Evolutionary conservation across 352 stramenopile species (phyloP).

Genomic region (Phytopythium boreale): DNA sequence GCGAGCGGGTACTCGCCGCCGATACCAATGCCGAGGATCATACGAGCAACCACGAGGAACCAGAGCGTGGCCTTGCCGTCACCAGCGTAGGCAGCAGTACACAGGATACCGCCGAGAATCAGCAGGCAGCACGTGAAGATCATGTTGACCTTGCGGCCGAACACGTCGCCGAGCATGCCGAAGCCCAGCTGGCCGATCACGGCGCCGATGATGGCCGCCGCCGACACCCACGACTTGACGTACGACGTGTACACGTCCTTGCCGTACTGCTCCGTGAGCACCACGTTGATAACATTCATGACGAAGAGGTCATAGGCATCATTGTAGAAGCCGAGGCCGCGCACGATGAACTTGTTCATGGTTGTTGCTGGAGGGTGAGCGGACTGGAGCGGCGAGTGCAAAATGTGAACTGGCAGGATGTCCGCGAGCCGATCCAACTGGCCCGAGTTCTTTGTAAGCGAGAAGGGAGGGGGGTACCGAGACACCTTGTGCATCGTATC

Average conservation of each 20-base stretch:
- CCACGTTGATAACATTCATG: constrained; percentile 81
- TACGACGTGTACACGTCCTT: constrained; percentile 53
- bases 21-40: constrained; percentile 65
- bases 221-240: constrained; percentile 63
- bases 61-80: constrained; percentile 39
- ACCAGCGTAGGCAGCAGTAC: constrained; percentile 48
- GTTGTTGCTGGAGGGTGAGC: neutral
- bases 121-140: constrained; percentile 61
- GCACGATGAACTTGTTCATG: constrained; percentile 40
- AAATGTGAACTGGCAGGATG: neutral
- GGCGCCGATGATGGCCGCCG: constrained; percentile 50
- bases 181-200: constrained; percentile 60
- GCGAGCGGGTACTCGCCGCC: constrained; percentile 50
- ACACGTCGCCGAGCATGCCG: constrained; percentile 55
- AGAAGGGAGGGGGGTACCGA: neutral
- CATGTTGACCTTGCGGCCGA: constrained; percentile 67
- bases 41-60: constrained; percentile 54
- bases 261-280: constrained; percentile 72
- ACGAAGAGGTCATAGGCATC: constrained; percentile 81
- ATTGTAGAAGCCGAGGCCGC: constrained; percentile 76
- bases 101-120: constrained; percentile 65
- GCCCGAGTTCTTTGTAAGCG: too few species aligned
- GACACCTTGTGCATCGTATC: neutral
- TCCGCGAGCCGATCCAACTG: neutral
- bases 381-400: neutral